Conservation (phyloP, 768 basidiomycete genomes). For the Kwoniella botswanensis region DNA sequence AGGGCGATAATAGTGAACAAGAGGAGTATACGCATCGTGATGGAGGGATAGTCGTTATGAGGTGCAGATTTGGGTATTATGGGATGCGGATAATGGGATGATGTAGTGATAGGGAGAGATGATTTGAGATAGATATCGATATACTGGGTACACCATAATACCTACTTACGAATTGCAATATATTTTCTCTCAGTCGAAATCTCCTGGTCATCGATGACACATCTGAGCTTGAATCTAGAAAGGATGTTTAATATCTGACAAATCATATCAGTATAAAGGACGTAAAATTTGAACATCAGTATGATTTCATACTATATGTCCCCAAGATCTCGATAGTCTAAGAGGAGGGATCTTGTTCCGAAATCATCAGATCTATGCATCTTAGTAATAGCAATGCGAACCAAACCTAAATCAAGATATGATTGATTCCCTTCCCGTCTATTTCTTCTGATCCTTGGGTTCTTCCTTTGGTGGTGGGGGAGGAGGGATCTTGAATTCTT, state of each 20-base stretch:
- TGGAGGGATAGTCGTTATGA: background rate
- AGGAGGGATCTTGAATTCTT: slow-evolving; percentile 59
- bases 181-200: no score
- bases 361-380: slow-evolving; percentile 14
- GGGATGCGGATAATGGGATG: background rate
- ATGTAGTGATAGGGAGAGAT: background rate
- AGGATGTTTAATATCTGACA: slow-evolving; percentile 1
- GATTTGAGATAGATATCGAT: background rate
- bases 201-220: background rate
- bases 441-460: slow-evolving; percentile 66
- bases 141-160: no score
- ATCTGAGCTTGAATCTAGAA: background rate
- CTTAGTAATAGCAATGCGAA: slow-evolving; percentile 6
- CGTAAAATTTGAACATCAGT: background rate
- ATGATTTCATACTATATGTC: background rate
- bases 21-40: slow-evolving; percentile 10
- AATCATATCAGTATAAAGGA: background rate
- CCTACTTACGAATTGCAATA: no score
- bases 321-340: background rate
- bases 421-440: slow-evolving; percentile 7
- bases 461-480: slow-evolving; percentile 77
- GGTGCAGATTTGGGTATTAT: background rate
- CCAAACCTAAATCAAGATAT: background rate
- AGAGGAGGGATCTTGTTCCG: background rate
- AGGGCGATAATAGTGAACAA: background rate